phyloP scores from a whole-genome alignment of 306 rosid species.

The Citrullus amarus region DNA sequence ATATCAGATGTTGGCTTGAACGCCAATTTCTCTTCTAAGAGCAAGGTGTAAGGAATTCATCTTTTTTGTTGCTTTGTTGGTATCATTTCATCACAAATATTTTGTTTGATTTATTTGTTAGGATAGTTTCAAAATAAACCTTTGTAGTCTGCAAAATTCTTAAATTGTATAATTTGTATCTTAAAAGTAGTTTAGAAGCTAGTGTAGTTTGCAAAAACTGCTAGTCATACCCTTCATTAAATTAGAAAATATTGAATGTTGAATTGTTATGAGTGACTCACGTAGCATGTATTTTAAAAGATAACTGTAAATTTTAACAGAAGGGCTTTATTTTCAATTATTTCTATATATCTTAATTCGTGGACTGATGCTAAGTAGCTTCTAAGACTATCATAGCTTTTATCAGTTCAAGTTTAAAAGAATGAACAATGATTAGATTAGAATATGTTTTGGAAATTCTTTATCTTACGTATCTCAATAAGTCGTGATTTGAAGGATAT shows the following conservation, averaged over 20 bases:
- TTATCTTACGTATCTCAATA: background rate
- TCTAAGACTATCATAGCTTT: background rate
- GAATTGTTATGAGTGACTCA: background rate
- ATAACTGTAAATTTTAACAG: background rate
- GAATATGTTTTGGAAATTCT: background rate
- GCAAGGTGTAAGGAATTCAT: background rate
- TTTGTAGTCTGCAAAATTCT: background rate
- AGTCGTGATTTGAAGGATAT: background rate
- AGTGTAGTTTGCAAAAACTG: background rate
- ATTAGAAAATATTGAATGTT: background rate
- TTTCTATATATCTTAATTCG: background rate
- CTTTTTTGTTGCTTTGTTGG: background rate
- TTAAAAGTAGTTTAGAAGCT: background rate
- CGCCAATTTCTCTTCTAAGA: background rate
- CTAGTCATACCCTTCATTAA: background rate
- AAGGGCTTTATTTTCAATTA: background rate
- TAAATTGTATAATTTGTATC: background rate
- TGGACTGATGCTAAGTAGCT: background rate
- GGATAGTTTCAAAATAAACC: background rate
- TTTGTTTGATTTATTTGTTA: background rate
- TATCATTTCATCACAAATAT: background rate
- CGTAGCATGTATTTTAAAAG: background rate
- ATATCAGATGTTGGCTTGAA: background rate
- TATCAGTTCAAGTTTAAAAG: background rate
- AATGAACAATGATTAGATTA: background rate